Percentiles rank a stretch among this genome's conserved stretches.
Conservation (phyloP, 2,329 filamentous ascomycete genomes). For the Lasiodiplodia citricola region DNA sequence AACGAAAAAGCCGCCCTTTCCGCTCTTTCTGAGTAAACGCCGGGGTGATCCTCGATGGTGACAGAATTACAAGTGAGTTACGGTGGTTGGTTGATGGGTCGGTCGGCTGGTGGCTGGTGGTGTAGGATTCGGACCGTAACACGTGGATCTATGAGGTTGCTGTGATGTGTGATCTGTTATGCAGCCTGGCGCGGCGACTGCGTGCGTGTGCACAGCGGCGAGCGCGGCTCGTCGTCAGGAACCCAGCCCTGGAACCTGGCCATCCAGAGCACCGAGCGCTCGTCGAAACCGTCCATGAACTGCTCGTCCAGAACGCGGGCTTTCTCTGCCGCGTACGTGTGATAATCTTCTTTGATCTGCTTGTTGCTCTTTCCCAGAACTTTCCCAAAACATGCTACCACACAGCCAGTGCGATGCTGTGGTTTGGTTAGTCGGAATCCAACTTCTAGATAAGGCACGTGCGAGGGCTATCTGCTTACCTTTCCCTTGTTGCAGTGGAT, state of each 20-base stretch:
- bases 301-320: constrained; percentile 53
- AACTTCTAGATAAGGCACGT: background rate
- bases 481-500: constrained; percentile 95
- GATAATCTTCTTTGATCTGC: constrained; percentile 74
- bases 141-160: background rate
- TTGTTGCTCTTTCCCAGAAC: constrained; percentile 69
- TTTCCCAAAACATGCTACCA: constrained; percentile 80
- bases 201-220: constrained; percentile 7
- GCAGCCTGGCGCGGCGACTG: constrained; percentile 16
- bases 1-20: constrained; percentile 12
- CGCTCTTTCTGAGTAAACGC: constrained; percentile 8
- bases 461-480: constrained; percentile 44
- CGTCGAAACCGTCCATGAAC: constrained; percentile 53
- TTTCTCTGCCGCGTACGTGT: constrained; percentile 61
- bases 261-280: constrained; percentile 47
- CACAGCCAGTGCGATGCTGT: constrained; percentile 86
- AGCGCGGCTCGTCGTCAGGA: constrained; percentile 21
- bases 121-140: constrained; percentile 4
- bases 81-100: background rate
- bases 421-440: constrained; percentile 6
- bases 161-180: background rate
- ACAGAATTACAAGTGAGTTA: background rate
- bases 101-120: background rate
- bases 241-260: constrained; percentile 37
- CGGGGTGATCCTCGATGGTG: constrained; percentile 2